phyloP scores from a whole-genome alignment of 164 flowering plant species.

The Aristolochia californica region DNA sequence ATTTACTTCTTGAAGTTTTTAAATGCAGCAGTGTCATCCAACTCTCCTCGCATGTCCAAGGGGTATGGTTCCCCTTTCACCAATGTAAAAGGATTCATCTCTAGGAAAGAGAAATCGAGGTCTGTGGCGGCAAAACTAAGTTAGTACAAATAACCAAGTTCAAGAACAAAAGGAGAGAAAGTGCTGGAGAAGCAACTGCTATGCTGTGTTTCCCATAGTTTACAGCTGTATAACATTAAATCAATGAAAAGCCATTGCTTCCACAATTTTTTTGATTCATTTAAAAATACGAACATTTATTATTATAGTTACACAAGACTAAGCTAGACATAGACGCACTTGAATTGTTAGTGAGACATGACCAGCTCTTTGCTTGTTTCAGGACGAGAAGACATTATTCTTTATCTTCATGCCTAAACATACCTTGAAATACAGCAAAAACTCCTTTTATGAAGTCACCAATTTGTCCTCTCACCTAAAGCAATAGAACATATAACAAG shows the following conservation, averaged over 20 bases:
- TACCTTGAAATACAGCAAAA: constrained; percentile 75
- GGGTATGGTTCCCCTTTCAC: constrained; percentile 83
- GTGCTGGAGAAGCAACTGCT: not conserved
- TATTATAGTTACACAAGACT: no score
- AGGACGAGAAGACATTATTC: not conserved
- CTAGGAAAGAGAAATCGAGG: constrained; percentile 81
- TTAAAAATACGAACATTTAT: no score
- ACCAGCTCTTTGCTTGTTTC: no score
- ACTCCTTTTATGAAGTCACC: constrained; percentile 71
- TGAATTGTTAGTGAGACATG: no score
- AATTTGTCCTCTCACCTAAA: constrained; percentile 58
- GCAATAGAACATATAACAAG: constrained; percentile 4
- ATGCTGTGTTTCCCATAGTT: no score
- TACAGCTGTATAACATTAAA: not conserved
- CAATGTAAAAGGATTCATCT: constrained; percentile 91
- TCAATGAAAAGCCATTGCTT: not conserved
- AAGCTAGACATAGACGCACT: no score
- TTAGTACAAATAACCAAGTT: not conserved
- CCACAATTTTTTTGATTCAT: no score
- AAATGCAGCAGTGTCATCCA: constrained; percentile 92
- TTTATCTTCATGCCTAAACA: no score
- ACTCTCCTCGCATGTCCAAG: constrained; percentile 85
- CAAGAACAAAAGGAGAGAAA: not conserved
- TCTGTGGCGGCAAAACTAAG: constrained; percentile 23
- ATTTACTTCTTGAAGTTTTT: constrained; percentile 84